Evolutionary conservation across 2,329 filamentous ascomycete species (phyloP), one percentile per base, ranked within the genome.

Genomic region (Albifimbria verrucaria): DNA sequence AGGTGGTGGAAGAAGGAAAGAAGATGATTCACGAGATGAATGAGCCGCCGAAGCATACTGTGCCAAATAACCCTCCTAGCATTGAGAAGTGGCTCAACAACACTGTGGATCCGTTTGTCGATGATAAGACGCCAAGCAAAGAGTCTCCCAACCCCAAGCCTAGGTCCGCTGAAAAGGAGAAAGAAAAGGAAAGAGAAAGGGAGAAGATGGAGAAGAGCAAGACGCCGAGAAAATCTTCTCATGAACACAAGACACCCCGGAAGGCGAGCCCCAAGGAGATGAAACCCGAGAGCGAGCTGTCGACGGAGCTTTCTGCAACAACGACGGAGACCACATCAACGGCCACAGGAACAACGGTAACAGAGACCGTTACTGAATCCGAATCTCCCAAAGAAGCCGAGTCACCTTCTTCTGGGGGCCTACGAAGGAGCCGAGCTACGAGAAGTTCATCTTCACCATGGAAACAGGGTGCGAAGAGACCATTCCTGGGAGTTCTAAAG

Each of bases 41-140:
- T 43, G 83, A 87, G 49, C 76, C 81, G 3, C 78, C 78, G 1
- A 77, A 77, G 47, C 75, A 77, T 7, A 69, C 74, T 2, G 68
- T 70, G 3, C 59, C 64, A 11, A 86, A 86, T 55, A 78, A 82
- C 43, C 83, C 84, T 5, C 80, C 79, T 1, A 86, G 78, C 60
- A 87, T 87, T 51, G 84, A 87, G 63, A 85, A 78, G 21, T 87
- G 84, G 84, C 71, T 87, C 23, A 82, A 80, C 61, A 77, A 73
- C 21, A 87, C 84, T 0, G 77, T 85, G 15, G 84, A 87, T 59
- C 82, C 83, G 3, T 85, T 85, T 61, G 73, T 85, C 2, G 82
- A 86, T 17, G 57, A 62, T 11, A 32, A 50, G 4, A 32, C 49
- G 26, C 41, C 46, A 10, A 52, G 23, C 24, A 12, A 36, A 44